Evolutionary conservation across 1,139 yeast species (phyloP).

Genomic region (Blastobotrys niveus): DNA sequence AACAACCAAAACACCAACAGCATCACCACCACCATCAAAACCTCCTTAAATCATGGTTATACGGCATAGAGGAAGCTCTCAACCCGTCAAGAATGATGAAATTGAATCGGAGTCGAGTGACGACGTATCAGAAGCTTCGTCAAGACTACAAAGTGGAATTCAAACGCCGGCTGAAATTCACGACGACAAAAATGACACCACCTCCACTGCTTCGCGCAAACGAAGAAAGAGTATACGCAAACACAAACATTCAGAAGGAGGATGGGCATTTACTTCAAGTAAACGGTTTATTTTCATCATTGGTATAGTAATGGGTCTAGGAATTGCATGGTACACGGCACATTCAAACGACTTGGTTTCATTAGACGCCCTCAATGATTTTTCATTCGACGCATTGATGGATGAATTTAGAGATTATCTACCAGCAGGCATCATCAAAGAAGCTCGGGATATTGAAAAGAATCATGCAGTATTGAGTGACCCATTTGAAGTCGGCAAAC

Average conservation of each 20-base stretch:
- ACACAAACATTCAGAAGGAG: neutral
- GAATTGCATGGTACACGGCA: slow-evolving; percentile 60
- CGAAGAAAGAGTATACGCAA: neutral
- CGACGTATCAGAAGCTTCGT: neutral
- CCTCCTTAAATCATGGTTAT: no score
- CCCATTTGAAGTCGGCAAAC: slow-evolving; percentile 80
- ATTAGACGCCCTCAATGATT: slow-evolving; percentile 49
- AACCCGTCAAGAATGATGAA: slow-evolving; percentile 1
- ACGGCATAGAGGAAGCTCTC: no score
- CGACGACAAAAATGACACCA: no score
- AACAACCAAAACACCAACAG: no score
- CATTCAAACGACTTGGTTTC: slow-evolving; percentile 39
- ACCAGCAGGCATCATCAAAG: slow-evolving; percentile 58
- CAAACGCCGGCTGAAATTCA: no score
- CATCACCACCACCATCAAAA: no score
- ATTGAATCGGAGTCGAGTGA: slow-evolving; percentile 10
- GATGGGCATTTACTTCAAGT: slow-evolving; percentile 21
- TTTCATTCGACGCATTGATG: slow-evolving; percentile 46
- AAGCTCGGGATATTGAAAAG: slow-evolving; percentile 52
- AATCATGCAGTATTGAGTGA: slow-evolving; percentile 43
- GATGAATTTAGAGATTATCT: slow-evolving; percentile 38
- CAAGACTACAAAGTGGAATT: neutral
- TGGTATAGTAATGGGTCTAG: slow-evolving; percentile 68
- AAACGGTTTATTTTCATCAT: slow-evolving; percentile 39
- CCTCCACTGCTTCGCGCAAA: no score